Conservation (phyloP, 495 filamentous ascomycete species). For the Rusavskia elegans region DNA sequence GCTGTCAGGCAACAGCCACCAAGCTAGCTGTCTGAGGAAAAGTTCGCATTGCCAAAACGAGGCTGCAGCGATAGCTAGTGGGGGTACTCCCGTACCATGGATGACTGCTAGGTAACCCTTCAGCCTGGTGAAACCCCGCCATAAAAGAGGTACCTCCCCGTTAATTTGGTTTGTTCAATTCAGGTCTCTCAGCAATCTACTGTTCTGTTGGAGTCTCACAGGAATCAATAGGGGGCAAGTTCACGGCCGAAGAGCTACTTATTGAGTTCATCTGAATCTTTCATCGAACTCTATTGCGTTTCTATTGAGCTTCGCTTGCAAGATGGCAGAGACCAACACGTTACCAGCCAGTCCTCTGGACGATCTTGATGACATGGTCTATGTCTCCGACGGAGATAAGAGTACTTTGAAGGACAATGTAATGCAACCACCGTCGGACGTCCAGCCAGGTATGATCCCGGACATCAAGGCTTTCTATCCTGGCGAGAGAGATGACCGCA, state of each 20-base stretch:
- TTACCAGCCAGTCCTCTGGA: background rate
- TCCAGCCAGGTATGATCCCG: conserved; percentile 10
- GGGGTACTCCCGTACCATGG: too few species aligned
- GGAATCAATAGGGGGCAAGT: too few species aligned
- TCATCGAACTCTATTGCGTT: too few species aligned
- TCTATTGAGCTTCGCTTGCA: background rate
- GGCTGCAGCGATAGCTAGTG: background rate
- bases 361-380: background rate
- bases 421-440: background rate
- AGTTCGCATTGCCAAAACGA: background rate
- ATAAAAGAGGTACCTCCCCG: too few species aligned
- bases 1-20: background rate
- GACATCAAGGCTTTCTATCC: conserved; percentile 13
- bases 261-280: too few species aligned
- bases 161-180: too few species aligned
- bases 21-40: background rate
- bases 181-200: too few species aligned
- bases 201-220: too few species aligned
- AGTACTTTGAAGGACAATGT: background rate
- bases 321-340: background rate
- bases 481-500: conserved; percentile 3
- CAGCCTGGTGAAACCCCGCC: too few species aligned
- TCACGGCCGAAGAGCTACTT: too few species aligned
- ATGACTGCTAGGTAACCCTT: too few species aligned
- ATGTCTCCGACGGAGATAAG: background rate